Percentiles rank a stretch among this genome's conserved stretches.
Evolutionary conservation across 139 green algal species (phyloP).

Genomic region (Penium margaritaceum): DNA sequence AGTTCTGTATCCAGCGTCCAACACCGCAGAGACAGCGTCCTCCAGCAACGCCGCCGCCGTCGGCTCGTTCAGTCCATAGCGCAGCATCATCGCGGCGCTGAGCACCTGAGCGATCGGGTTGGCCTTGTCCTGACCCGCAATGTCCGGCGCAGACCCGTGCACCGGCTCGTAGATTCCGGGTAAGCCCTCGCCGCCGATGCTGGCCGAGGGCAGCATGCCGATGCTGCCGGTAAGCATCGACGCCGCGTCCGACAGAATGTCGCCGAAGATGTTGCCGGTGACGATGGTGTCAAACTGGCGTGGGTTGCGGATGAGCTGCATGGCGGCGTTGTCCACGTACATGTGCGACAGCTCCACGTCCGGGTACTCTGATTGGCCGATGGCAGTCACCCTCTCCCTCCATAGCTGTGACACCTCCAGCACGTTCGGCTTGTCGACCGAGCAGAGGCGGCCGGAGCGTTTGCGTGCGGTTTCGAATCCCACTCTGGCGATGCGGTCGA

Average conservation of each 20-base stretch:
- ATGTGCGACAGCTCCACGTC: conserved; percentile 97
- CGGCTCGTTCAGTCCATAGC: conserved; percentile 83
- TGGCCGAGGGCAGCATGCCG: conserved; percentile 94
- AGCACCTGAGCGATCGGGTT: conserved; percentile 67
- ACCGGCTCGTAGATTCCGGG: conserved; percentile 95
- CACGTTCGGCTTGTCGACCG: conserved; percentile 96
- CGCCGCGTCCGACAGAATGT: conserved; percentile 96
- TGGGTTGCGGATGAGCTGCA: conserved; percentile 83
- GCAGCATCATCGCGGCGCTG: conserved; percentile 96
- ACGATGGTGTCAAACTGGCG: conserved; percentile 90
- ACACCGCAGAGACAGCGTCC: conserved; percentile 65
- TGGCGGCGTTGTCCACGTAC: conserved; percentile 98
- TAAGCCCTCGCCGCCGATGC: conserved; percentile 68
- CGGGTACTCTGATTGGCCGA: conserved; percentile 88
- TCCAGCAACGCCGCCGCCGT: conserved; percentile 74
- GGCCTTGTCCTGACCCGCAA: conserved; percentile 70
- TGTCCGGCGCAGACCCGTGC: conserved; percentile 93
- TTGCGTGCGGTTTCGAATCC: conserved; percentile 85
- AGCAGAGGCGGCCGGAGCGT: conserved; percentile 69
- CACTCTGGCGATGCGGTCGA: conserved; percentile 90
- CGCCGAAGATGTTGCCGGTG: conserved; percentile 97
- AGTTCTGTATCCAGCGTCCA: conserved; percentile 83
- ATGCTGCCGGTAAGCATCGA: conserved; percentile 94
- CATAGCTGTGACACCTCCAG: conserved; percentile 64
- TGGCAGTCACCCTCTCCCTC: conserved; percentile 60